Evolutionary conservation across 1,284 basidiomycete genomes (phyloP), one percentile per base, ranked within the genome.

Genomic region (Gymnopus androsaceus): DNA sequence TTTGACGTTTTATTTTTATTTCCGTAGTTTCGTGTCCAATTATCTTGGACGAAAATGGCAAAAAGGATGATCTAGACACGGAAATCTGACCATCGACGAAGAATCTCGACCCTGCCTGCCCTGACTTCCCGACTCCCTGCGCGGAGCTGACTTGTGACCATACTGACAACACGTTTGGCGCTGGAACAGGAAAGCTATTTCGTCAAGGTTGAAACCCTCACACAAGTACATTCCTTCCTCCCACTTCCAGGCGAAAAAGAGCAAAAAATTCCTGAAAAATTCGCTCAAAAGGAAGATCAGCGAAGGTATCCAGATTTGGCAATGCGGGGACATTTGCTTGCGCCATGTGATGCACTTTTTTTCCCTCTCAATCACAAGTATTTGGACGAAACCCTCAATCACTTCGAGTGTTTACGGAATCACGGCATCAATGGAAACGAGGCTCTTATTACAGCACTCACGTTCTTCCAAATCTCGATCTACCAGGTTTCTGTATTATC

Each of bases 81-180:
- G 19, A 48, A 48, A 48, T 48, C 46, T 48, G 27, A 33, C 15
- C 31, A 46, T 46, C 44, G 28, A 28, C 27, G 8, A 5, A 6
- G 41, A 46, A 46, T 46, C 44, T 46, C 17, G 17, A 46, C 27
- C 28, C 41, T 42, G 44, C 44, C 46, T 31, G 34, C 31, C 34
- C 30, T 17, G 31, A 31, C 14, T 33, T 14, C 14, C 31, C 31
- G n/a, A n/a, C 31, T 14, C 14, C 7, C 31, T 17, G 28, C 44
- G 28, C 46, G 46, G 46, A 48, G 46, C 46, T 48, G 31, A 48
- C 44, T 46, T 46, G 44, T 46, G 44, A 46, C 44, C 44, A 46
- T 30, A 30, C n/a, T 19, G n/a, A n/a, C 44, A 27, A 42, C n/a
- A 12, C 41, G 41, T 21, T 42, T 27, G 41, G 41, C 41, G 41